Conservation (phyloP, 2,329 filamentous ascomycete genomes). For the Botrytis fabae region DNA sequence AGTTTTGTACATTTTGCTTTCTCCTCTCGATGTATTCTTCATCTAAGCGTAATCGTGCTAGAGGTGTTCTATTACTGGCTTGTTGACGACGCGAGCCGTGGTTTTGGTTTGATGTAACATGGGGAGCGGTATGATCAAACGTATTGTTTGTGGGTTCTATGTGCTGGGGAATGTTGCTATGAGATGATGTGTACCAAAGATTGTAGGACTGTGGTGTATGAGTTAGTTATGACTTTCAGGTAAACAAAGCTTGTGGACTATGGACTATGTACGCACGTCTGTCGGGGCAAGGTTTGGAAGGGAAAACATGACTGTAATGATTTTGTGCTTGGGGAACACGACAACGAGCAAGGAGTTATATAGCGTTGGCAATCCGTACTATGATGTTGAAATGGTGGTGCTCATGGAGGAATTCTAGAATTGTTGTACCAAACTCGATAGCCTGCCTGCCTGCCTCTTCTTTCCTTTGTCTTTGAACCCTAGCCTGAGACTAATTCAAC, state of each 20-base stretch:
- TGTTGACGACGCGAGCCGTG: constrained; percentile 44
- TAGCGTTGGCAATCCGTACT: not conserved
- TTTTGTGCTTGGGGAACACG: not conserved
- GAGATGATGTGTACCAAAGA: constrained; percentile 70
- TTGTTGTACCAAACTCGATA: not conserved
- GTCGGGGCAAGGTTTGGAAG: constrained; percentile 68
- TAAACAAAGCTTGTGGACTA: constrained; percentile 21
- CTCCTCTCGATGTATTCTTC: constrained; percentile 76
- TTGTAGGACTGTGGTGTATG: constrained; percentile 60
- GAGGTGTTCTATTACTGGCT: constrained; percentile 57
- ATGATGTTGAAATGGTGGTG: not conserved
- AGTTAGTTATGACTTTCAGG: constrained; percentile 16
- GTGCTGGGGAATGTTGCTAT: constrained; percentile 39
- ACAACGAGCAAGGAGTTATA: not conserved
- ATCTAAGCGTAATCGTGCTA: constrained; percentile 71
- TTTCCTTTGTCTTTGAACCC: not conserved
- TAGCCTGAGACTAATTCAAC: not conserved
- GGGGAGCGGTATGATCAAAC: constrained; percentile 30
- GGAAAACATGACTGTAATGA: constrained; percentile 48
- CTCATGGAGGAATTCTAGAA: not conserved
- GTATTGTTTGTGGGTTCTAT: constrained; percentile 38
- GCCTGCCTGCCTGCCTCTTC: not conserved
- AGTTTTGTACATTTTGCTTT: constrained; percentile 79
- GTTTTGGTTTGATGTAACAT: constrained; percentile 29
- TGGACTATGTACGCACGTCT: constrained; percentile 54